Conservation (phyloP, 345 rosid species). For the Pseudoturritis turrita region DNA sequence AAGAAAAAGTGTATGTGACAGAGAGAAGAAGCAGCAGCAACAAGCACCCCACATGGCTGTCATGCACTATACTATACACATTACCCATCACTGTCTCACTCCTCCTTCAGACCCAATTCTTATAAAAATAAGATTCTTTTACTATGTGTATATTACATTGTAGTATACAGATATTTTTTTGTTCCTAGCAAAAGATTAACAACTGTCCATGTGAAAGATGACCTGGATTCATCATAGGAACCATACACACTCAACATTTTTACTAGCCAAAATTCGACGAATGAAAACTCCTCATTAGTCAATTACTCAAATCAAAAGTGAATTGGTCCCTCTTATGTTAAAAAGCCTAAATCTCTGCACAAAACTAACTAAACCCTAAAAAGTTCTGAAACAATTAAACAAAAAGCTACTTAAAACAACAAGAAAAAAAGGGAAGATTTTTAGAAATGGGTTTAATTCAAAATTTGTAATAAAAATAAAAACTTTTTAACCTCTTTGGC, state of each 20-base stretch:
- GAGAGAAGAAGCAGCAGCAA: conserved; percentile 13
- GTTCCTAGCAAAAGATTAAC: conserved; percentile 1
- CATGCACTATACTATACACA: conserved; percentile 12
- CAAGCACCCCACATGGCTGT: conserved; percentile 33
- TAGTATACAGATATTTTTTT: neutral
- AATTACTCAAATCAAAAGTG: neutral
- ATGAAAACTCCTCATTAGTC: neutral
- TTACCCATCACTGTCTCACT: conserved; percentile 26
- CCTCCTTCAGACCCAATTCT: conserved; percentile 11
- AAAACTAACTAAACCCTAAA: conserved; percentile 19
- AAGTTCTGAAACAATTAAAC: neutral
- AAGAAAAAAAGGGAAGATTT: conserved; percentile 11
- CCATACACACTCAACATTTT: neutral
- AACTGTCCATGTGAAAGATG: conserved; percentile 25
- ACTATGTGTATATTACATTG: neutral
- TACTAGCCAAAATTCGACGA: neutral
- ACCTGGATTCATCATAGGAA: conserved; percentile 24
- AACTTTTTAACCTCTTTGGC: conserved; percentile 59
- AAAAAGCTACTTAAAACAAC: neutral
- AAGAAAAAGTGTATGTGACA: neutral
- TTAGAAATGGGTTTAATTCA: neutral
- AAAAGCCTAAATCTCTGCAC: conserved; percentile 4
- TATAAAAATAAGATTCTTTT: conserved; percentile 11
- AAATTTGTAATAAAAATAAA: neutral
- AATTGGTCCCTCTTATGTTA: too few species aligned